Percentiles rank a stretch among this genome's conserved stretches.
phyloP scores from a whole-genome alignment of 306 rosid genomes.

The Gleditsia sinensis region DNA sequence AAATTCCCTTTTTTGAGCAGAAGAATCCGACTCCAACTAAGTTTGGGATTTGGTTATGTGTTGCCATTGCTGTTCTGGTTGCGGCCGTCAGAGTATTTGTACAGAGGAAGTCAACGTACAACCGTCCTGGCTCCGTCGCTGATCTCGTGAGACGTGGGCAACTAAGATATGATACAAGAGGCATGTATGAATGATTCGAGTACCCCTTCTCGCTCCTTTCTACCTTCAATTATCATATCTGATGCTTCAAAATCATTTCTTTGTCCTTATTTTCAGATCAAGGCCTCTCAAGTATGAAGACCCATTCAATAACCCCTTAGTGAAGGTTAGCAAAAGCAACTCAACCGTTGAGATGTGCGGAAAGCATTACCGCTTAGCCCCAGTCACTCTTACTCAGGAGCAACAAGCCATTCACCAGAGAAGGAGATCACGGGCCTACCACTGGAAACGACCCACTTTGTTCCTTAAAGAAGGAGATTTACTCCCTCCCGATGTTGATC shows the following conservation, averaged over 20 bases:
- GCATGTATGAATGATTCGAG: conserved; percentile 93
- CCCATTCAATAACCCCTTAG: conserved; percentile 89
- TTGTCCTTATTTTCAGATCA: conserved; percentile 53
- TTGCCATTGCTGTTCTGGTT: conserved; percentile 58
- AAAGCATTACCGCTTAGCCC: conserved; percentile 90
- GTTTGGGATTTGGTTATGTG: conserved; percentile 62
- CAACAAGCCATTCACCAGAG: conserved; percentile 79
- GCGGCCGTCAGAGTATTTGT: conserved; percentile 42
- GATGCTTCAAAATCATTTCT: neutral
- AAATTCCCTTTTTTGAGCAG: conserved; percentile 31
- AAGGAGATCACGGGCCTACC: conserved; percentile 89
- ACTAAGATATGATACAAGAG: conserved; percentile 95
- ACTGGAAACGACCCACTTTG: conserved; percentile 93
- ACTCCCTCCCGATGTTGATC: conserved; percentile 85
- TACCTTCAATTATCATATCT: neutral
- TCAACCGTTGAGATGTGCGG: conserved; percentile 91
- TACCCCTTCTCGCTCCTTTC: conserved; percentile 28
- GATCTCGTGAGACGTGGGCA: conserved; percentile 96
- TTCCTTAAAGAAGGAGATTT: conserved; percentile 92
- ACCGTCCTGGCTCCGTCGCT: conserved; percentile 83
- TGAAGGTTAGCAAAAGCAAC: conserved; percentile 76
- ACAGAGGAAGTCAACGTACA: conserved; percentile 48
- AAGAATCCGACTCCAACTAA: conserved; percentile 46
- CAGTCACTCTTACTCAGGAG: conserved; percentile 88
- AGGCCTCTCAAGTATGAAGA: conserved; percentile 89